Conservation (phyloP, 768 basidiomycete genomes). For the Tulasnella sp. region DNA sequence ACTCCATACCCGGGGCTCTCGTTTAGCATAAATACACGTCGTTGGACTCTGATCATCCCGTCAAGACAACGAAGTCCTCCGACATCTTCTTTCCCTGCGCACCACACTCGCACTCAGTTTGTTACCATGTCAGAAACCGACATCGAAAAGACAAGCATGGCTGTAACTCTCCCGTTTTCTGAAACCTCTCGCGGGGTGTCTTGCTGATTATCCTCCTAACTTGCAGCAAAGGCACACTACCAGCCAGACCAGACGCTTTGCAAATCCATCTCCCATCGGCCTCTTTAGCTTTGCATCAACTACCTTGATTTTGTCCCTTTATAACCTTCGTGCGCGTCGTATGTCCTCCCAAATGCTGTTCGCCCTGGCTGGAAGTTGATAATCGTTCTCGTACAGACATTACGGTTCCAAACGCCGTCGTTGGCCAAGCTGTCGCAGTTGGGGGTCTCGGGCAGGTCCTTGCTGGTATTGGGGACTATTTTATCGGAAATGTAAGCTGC, state of each 20-base stretch:
- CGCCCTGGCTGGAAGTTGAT: neutral
- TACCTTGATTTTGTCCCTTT: conserved; percentile 72
- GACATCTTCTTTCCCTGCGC: no score
- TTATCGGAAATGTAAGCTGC: conserved; percentile 24
- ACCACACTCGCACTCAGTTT: no score
- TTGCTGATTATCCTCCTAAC: neutral
- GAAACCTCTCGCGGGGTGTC: neutral
- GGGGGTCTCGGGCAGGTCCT: conserved; percentile 83
- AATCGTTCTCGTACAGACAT: neutral
- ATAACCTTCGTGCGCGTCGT: conserved; percentile 47
- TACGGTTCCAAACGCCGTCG: conserved; percentile 58
- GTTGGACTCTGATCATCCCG: no score
- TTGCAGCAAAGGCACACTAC: neutral
- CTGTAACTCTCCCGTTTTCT: no score
- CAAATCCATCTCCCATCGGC: conserved; percentile 69
- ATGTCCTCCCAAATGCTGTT: neutral
- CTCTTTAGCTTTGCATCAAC: conserved; percentile 81
- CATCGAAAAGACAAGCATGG: no score
- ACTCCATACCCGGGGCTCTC: no score
- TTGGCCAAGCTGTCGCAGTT: conserved; percentile 81
- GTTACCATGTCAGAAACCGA: no score
- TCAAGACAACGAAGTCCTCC: no score
- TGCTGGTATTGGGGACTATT: conserved; percentile 85
- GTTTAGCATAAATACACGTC: no score
- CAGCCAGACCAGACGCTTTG: conserved; percentile 38